Conservation (phyloP, 306 rosid genomes). For the Casuarina glauca region DNA sequence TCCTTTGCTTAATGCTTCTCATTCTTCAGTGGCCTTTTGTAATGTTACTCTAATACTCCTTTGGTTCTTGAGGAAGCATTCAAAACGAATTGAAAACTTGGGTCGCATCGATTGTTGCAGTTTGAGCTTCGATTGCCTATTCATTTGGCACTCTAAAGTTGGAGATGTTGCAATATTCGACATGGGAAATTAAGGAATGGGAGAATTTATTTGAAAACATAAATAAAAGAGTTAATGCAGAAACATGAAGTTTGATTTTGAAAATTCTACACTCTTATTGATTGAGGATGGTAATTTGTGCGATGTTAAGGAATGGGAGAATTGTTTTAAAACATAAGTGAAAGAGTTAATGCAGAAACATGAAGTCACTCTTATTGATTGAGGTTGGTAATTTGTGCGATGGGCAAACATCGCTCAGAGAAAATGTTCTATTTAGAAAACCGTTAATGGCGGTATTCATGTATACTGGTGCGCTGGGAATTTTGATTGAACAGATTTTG, state of each 20-base stretch:
- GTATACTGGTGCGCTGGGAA: background rate
- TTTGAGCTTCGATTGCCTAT: background rate
- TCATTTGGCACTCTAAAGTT: too few species aligned
- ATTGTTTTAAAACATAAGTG: background rate
- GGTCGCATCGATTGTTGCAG: background rate
- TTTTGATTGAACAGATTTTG: background rate
- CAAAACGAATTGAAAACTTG: background rate
- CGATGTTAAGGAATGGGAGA: background rate
- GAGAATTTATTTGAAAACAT: background rate
- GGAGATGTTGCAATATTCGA: background rate
- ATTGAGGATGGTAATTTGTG: background rate
- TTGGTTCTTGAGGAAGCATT: slow-evolving; percentile 2
- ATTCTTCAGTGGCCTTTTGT: slow-evolving; percentile 6
- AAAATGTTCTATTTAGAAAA: background rate
- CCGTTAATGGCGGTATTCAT: background rate
- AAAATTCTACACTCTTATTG: slow-evolving; percentile 1
- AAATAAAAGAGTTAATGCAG: background rate
- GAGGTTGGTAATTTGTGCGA: background rate
- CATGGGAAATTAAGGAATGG: background rate
- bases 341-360: background rate
- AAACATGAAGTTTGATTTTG: background rate
- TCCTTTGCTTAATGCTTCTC: background rate
- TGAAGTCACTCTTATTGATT: background rate
- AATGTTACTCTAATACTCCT: background rate
- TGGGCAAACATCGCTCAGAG: background rate